phyloP scores from a whole-genome alignment of 192 early-diverging fungal genomes.

The Coemansia sp. region DNA sequence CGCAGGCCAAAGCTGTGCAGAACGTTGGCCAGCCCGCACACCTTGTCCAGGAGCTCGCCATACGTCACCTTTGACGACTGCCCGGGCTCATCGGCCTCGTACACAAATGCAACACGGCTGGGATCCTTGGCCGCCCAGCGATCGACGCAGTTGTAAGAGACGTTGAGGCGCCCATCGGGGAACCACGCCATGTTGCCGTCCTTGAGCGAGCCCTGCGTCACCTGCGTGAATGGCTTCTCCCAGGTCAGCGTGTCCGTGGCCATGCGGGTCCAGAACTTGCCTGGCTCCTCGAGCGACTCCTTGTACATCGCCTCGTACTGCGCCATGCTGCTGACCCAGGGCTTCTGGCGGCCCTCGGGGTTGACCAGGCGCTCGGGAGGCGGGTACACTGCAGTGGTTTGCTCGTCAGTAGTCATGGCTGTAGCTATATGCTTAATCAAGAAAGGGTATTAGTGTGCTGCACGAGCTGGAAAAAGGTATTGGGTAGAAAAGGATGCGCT shows the following conservation, averaged over 20 bases:
- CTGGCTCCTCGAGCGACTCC: conserved; percentile 75
- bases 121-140: conserved; percentile 81
- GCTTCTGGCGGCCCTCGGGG: conserved; percentile 56
- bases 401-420: conserved; percentile 41
- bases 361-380: conserved; percentile 67
- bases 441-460: background rate
- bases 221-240: conserved; percentile 75
- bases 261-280: conserved; percentile 82
- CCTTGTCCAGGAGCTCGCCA: conserved; percentile 75
- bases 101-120: conserved; percentile 77
- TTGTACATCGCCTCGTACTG: conserved; percentile 81
- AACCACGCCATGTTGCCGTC: conserved; percentile 94
- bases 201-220: conserved; percentile 69
- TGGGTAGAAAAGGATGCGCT: background rate
- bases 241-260: conserved; percentile 80
- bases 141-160: conserved; percentile 95
- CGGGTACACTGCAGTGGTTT: conserved; percentile 33
- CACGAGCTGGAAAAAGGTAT: background rate
- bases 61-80: conserved; percentile 79
- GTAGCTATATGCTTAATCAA: background rate
- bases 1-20: conserved; percentile 77
- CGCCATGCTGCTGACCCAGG: conserved; percentile 70
- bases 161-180: conserved; percentile 86
- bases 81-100: conserved; percentile 88
- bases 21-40: conserved; percentile 83